phyloP scores from a whole-genome alignment of 2,329 filamentous ascomycete species.

The Alternaria angustiovoidea region DNA sequence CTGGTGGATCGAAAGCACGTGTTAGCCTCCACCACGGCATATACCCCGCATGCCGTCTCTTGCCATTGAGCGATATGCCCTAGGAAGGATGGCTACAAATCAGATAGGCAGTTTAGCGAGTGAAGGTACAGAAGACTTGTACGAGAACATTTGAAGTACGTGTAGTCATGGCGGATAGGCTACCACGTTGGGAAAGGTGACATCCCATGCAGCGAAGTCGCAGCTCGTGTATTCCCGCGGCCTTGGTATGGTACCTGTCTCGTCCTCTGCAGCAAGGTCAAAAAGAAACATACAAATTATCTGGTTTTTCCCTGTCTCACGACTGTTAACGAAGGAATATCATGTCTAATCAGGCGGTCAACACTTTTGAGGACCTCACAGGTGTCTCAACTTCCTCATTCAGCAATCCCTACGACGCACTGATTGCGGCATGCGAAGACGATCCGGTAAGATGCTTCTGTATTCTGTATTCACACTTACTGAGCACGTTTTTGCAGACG shows the following conservation, averaged over 20 bases:
- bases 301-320: no score
- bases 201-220: background rate
- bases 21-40: background rate
- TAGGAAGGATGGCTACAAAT: background rate
- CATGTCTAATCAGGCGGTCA: conserved; percentile 30
- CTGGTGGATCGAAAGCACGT: conserved; percentile 11
- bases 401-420: conserved; percentile 78
- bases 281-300: background rate
- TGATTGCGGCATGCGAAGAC: conserved; percentile 73
- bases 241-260: background rate
- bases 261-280: background rate
- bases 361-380: conserved; percentile 52
- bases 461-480: background rate
- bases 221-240: background rate
- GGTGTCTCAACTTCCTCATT: conserved; percentile 49
- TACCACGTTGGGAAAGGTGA: conserved; percentile 11
- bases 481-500: conserved; percentile 53
- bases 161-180: conserved; percentile 3
- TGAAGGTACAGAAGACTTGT: background rate
- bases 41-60: conserved; percentile 1
- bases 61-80: background rate
- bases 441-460: conserved; percentile 64
- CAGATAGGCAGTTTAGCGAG: background rate
- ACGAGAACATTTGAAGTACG: background rate
- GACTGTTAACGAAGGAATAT: background rate